Evolutionary conservation across 768 basidiomycete species (phyloP), one percentile per base, ranked within the genome.

Genomic region (Leccinum pellstonianum): DNA sequence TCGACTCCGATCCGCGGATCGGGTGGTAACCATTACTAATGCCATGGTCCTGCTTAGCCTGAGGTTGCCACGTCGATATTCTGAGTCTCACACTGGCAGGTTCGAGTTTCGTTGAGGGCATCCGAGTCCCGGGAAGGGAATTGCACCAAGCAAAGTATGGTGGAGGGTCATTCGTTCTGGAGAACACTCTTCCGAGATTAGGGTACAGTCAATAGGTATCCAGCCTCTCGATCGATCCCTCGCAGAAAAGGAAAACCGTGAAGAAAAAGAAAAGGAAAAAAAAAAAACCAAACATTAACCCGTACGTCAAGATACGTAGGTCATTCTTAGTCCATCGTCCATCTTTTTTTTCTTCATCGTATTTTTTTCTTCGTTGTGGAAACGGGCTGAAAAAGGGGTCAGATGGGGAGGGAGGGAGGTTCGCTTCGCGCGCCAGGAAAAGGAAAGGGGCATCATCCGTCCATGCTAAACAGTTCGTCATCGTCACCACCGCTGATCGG

Each of bases 401-500:
- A 1, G 35, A 12, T 14, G 7, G 4, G 38, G 17, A 10, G 15
- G 15, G 17, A 17, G 17, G 6, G 38, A 11, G 31, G 31, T 11
- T 11, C 10, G 11, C 31, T 31, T 31, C 10, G 10, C 9, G 31
- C 11, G 11, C 31, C 31, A 31, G 31, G 31, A 31, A 17, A 41
- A 41, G 17, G 17, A 47, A 21, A 12, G 2, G 12, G 2, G 48
- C 33, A 33, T 75, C 68, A 80, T 55, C 77, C 77, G 62, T 90
- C 88, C 85, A 90, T 86, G 66, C 78, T 79, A 70, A 91, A 91
- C 69, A 91, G 71, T 67, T 87, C 88, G 68, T 88, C 87, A 61
- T 88, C 80, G 58, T 79, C 83, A 4, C 41, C n/a, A 0, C 4
- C 0, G 35, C 77, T 77, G n/a, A 80, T 83, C 4, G 86, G 85